These are phyloP conservation scores for Russula olivacea DNA, from an alignment of 768 basidiomycete species.

Conservation along the genomic window DNA sequence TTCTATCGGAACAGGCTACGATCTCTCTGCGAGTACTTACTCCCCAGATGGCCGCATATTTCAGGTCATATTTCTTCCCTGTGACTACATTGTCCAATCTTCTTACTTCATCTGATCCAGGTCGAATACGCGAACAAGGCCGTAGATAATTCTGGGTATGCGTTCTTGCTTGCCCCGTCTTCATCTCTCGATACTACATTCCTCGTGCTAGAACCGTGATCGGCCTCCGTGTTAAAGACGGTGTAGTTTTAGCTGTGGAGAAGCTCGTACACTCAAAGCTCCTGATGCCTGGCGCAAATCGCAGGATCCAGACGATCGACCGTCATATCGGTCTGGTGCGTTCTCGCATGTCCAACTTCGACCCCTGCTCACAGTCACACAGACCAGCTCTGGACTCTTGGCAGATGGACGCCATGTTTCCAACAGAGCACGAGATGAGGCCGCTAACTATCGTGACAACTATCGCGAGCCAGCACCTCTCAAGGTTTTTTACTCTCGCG, in stretches of 20 bases:
- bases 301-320: slow-evolving; percentile 90
- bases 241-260: slow-evolving; percentile 94
- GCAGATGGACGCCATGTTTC: slow-evolving; percentile 90
- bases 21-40: slow-evolving; percentile 90
- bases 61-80: slow-evolving; percentile 51
- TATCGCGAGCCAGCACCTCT: slow-evolving; percentile 73
- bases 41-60: slow-evolving; percentile 98
- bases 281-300: slow-evolving; percentile 86
- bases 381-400: slow-evolving; percentile 91
- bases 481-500: slow-evolving; percentile 48
- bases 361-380: neutral
- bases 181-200: neutral
- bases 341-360: neutral
- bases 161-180: neutral
- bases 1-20: slow-evolving; percentile 98
- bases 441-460: slow-evolving; percentile 59
- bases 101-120: slow-evolving; percentile 37
- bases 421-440: slow-evolving; percentile 81
- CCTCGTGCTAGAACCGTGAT: slow-evolving; percentile 73
- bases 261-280: slow-evolving; percentile 95
- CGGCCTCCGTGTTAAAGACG: slow-evolving; percentile 90
- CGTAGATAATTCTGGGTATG: slow-evolving; percentile 95
- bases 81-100: neutral
- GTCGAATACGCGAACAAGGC: slow-evolving; percentile 99
- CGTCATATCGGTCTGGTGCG: slow-evolving; percentile 87